These are phyloP conservation scores for Huntiella bhutanensis DNA, from an alignment of 2,329 filamentous ascomycete genomes.

Conservation along the genomic window DNA sequence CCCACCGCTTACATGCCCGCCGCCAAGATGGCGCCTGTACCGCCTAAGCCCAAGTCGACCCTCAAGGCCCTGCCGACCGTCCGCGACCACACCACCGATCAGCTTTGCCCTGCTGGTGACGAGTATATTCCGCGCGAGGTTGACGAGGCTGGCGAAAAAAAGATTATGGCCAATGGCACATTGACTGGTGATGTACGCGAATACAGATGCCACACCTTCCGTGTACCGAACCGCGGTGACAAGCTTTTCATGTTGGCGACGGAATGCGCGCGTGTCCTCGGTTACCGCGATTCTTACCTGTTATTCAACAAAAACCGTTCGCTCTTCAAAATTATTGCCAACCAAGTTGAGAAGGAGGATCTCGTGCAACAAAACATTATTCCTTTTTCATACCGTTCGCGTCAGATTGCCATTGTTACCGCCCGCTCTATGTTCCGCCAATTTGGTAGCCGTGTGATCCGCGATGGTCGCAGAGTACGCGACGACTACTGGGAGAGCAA, in stretches of 20 bases:
- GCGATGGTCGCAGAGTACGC: slow-evolving; percentile 72
- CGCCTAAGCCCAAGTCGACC: slow-evolving; percentile 64
- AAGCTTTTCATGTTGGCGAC: slow-evolving; percentile 98
- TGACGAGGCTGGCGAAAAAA: slow-evolving; percentile 85
- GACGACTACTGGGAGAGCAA: slow-evolving; percentile 99
- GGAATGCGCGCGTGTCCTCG: slow-evolving; percentile 82
- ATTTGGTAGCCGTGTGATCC: slow-evolving; percentile 86
- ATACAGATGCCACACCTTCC: slow-evolving; percentile 85
- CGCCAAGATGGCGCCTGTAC: slow-evolving; percentile 24
- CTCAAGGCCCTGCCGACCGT: slow-evolving; percentile 92
- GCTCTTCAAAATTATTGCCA: slow-evolving; percentile 92
- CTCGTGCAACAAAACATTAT: slow-evolving; percentile 87
- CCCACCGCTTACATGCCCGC: background rate
- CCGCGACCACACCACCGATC: slow-evolving; percentile 90
- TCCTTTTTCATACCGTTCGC: slow-evolving; percentile 93
- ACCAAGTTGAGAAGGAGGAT: slow-evolving; percentile 89
- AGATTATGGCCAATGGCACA: slow-evolving; percentile 70
- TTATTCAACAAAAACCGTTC: slow-evolving; percentile 98
- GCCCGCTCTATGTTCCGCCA: slow-evolving; percentile 97
- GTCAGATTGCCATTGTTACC: slow-evolving; percentile 95
- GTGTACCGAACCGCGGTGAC: slow-evolving; percentile 73
- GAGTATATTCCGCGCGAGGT: slow-evolving; percentile 90
- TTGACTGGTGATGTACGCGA: slow-evolving; percentile 56
- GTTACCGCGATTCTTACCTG: slow-evolving; percentile 93
- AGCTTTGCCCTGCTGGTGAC: slow-evolving; percentile 72